Conservation (phyloP, 2,329 filamentous ascomycete genomes). For the Colletotrichum abscissum region DNA sequence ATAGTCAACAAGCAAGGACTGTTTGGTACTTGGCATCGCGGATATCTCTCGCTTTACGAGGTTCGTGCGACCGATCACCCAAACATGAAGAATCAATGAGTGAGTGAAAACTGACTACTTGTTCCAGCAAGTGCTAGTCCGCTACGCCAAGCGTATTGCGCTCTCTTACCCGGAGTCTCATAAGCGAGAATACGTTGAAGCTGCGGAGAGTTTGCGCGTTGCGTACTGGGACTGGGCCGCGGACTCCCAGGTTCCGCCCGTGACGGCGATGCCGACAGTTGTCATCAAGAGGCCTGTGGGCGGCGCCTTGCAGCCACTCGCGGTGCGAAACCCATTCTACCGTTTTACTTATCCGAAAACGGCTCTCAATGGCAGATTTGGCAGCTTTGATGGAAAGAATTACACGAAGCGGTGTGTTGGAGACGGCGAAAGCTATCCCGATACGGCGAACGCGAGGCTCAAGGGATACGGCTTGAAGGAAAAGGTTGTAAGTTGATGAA, state of each 20-base stretch:
- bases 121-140: constrained; percentile 41
- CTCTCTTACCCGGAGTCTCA: constrained; percentile 14
- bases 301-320: constrained; percentile 39
- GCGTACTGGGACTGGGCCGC: constrained; percentile 68
- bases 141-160: constrained; percentile 40
- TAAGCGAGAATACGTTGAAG: constrained; percentile 49
- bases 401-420: constrained; percentile 30
- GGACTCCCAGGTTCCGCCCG: constrained; percentile 54
- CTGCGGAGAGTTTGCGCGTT: constrained; percentile 58
- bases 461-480: constrained; percentile 48
- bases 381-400: constrained; percentile 39
- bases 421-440: constrained; percentile 47
- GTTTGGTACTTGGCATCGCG: constrained; percentile 42
- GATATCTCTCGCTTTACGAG: constrained; percentile 37
- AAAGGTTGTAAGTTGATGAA: constrained; percentile 50
- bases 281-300: constrained; percentile 55
- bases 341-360: constrained; percentile 60
- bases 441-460: constrained; percentile 50
- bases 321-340: constrained; percentile 63
- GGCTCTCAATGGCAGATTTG: constrained; percentile 51
- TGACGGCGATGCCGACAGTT: constrained; percentile 48
- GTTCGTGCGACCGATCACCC: constrained; percentile 44
- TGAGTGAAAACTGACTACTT: not conserved
- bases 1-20: constrained; percentile 53
- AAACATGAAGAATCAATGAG: not conserved